These are phyloP conservation scores for Xerocomus cyaneibrunnescens DNA, from an alignment of 1,284 basidiomycete genomes.

Conservation along the genomic window DNA sequence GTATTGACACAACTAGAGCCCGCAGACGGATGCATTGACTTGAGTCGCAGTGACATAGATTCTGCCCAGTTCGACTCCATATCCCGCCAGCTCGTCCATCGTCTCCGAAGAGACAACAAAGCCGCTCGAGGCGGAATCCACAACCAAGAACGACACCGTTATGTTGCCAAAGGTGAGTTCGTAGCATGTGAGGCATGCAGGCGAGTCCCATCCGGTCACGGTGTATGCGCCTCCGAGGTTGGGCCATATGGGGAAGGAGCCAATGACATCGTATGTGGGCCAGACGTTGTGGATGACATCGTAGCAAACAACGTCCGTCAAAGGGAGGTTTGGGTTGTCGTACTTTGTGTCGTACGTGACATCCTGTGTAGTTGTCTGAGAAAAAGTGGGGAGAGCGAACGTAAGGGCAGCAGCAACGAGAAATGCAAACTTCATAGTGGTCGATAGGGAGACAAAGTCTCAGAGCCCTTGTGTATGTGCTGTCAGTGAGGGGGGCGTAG, in stretches of 20 bases:
- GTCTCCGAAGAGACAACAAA: conserved; percentile 39
- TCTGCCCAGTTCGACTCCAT: conserved; percentile 29
- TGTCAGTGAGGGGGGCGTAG: too few relatives aligned
- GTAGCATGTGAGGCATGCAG: conserved; percentile 36
- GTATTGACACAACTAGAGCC: too few relatives aligned
- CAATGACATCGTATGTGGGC: conserved; percentile 45
- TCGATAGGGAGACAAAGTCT: background rate
- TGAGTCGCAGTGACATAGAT: conserved; percentile 18
- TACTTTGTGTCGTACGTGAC: conserved; percentile 39
- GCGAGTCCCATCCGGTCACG: conserved; percentile 35
- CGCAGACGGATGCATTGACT: conserved; percentile 29
- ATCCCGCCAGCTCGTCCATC: conserved; percentile 35
- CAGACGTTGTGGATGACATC: too few relatives aligned
- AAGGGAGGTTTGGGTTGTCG: conserved; percentile 36
- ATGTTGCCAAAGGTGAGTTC: conserved; percentile 26
- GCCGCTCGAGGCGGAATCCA: conserved; percentile 33
- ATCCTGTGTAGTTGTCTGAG: conserved; percentile 8
- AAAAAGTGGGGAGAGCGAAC: conserved; percentile 16
- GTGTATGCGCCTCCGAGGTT: conserved; percentile 47
- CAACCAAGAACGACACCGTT: conserved; percentile 29
- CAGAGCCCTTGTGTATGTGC: too few relatives aligned
- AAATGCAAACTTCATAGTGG: background rate
- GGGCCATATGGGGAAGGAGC: conserved; percentile 48
- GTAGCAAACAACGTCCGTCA: conserved; percentile 48
- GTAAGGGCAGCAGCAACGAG: conserved; percentile 9